phyloP scores from a whole-genome alignment of 345 rosid genomes.

The Aquilaria malaccensis region DNA sequence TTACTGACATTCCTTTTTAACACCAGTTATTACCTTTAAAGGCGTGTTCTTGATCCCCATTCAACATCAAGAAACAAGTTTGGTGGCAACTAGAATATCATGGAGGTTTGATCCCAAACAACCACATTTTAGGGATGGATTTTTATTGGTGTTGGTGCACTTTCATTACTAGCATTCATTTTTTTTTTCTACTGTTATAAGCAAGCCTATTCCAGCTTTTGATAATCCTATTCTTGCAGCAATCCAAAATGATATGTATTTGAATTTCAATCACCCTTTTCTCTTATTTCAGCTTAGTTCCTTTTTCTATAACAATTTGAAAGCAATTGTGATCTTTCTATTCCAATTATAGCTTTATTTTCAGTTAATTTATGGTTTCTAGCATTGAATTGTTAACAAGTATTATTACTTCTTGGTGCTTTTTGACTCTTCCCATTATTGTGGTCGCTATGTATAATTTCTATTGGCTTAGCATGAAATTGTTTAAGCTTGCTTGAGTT shows the following conservation, averaged over 20 bases:
- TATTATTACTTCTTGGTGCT: conserved; percentile 84
- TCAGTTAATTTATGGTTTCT: no score
- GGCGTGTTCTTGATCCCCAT: no score
- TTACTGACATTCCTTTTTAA: not conserved
- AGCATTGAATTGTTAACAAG: conserved; percentile 21
- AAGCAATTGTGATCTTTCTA: no score
- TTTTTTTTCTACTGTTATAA: conserved; percentile 30
- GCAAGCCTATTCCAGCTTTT: conserved; percentile 43
- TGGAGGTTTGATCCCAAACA: no score
- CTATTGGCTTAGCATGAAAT: conserved; percentile 94
- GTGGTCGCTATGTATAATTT: conserved; percentile 56
- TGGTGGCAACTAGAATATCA: no score
- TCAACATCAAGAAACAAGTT: no score
- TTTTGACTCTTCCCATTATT: conserved; percentile 60
- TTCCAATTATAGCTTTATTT: no score
- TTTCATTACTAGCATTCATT: conserved; percentile 29
- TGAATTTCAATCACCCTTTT: not conserved
- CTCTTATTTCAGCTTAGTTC: not conserved
- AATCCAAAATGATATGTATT: conserved; percentile 48
- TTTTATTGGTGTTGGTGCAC: no score
- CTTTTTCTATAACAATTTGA: not conserved
- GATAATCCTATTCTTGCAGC: conserved; percentile 30
- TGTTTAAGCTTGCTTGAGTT: conserved; percentile 73
- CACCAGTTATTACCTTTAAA: no score
- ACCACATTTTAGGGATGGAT: no score